phyloP scores from a whole-genome alignment of 2,329 filamentous ascomycete genomes.

The Didymella lethalis region DNA sequence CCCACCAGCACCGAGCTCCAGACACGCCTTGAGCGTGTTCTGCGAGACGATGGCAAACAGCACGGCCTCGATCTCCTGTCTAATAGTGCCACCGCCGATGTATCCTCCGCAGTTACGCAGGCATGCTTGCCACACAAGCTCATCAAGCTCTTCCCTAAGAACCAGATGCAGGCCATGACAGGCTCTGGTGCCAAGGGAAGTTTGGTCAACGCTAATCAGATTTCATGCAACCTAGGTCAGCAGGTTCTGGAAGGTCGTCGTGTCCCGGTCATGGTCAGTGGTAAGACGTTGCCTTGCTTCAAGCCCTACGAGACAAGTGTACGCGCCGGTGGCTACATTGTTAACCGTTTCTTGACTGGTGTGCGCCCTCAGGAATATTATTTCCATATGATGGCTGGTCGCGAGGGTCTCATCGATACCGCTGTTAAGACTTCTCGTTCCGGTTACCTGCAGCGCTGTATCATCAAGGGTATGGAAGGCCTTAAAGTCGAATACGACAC shows the following conservation, averaged over 20 bases:
- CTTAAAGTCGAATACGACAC: slow-evolving; percentile 91
- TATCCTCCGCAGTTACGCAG: slow-evolving; percentile 81
- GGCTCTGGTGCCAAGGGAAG: slow-evolving; percentile 94
- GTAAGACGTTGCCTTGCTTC: slow-evolving; percentile 95
- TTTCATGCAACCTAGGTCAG: slow-evolving; percentile 96
- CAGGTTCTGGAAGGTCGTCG: slow-evolving; percentile 94
- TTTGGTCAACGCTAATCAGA: slow-evolving; percentile 92
- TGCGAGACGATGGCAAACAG: slow-evolving; percentile 91
- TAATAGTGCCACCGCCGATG: slow-evolving; percentile 71
- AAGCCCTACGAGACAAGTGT: slow-evolving; percentile 88
- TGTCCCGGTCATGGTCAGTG: slow-evolving; percentile 97
- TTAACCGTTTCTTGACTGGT: slow-evolving; percentile 95
- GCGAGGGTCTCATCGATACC: slow-evolving; percentile 98
- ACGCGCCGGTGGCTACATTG: slow-evolving; percentile 90
- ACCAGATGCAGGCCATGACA: slow-evolving; percentile 99
- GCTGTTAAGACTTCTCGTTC: slow-evolving; percentile 98
- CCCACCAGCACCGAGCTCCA: slow-evolving; percentile 74
- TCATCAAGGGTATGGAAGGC: slow-evolving; percentile 99
- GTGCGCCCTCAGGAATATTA: slow-evolving; percentile 98
- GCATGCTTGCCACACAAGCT: slow-evolving; percentile 82
- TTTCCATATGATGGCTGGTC: slow-evolving; percentile 99
- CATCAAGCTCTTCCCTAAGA: slow-evolving; percentile 90
- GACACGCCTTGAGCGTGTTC: slow-evolving; percentile 82
- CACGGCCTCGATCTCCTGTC: slow-evolving; percentile 87
- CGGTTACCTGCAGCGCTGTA: slow-evolving; percentile 93